Evolutionary conservation across 495 filamentous ascomycete genomes (phyloP), one percentile per base, ranked within the genome.

Genomic region (Penicillium soppii): DNA sequence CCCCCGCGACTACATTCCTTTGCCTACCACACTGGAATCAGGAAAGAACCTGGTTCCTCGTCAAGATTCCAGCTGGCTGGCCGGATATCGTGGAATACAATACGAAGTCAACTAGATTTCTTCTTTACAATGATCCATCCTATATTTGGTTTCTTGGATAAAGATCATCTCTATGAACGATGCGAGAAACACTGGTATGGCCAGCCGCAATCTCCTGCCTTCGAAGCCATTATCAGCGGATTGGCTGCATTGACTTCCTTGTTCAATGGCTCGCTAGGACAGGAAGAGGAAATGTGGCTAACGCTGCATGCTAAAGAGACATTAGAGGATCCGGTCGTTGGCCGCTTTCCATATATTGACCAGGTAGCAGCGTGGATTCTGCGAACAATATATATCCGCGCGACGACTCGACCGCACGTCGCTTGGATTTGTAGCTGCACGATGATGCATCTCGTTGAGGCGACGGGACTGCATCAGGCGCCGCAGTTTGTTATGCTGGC

Each of bases 1-100:
- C 69, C 71, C 30, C 74, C 74, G 3, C 57, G 72, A 15, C 42
- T 77, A 32, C 74, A 76, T 25, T 72, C 70, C 10, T 79, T 74
- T 58, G 75, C 62, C 8, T 79, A 74, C 59, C 71, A 77, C 50
- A 48, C 61, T 4, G 71, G 72, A 1, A 68, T 22, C 22, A 38
- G 33, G 50, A 26, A 27, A 12, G 22, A 29, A 5, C 16, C 10
- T 13, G 20, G 7, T 12, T 19, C 16, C 32, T 19, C 4, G 15
- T 15, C 32, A 3, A 8, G 1, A 4, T 26, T 36, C 5, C 7
- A 50, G 12, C 33, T 71, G 9, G 52, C 50, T 2, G 48, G 63
- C 10, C 54, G 58, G 1, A 50, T 74, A 12, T 47, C 66, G 15
- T 56, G 57, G 53, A 52, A 59, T 5, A 57, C 60, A 22, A 52